A percentile compares a stretch with the other conserved stretches of the same genome.
phyloP scores from a whole-genome alignment of 306 rosid genomes.

The Carpinus viminea region DNA sequence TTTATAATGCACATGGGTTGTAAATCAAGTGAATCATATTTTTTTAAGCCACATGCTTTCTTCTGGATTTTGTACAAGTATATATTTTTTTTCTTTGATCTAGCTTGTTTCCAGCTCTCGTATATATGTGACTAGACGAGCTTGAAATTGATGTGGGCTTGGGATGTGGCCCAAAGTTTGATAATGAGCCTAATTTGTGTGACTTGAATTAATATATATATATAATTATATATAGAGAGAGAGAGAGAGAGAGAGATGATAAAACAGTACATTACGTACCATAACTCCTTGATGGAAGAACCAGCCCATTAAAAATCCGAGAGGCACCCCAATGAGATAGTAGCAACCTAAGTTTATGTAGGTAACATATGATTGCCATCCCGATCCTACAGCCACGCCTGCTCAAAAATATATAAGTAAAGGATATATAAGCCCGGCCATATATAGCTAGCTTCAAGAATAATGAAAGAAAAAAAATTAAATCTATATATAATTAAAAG shows the following conservation, averaged over 20 bases:
- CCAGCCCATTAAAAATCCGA: conserved; percentile 75
- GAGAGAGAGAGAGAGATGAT: too few species aligned
- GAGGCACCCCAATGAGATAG: conserved; percentile 72
- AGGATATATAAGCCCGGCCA: too few species aligned
- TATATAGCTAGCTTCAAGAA: not conserved
- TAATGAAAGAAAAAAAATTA: not conserved
- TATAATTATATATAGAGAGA: too few species aligned
- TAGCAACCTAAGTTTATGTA: conserved; percentile 84
- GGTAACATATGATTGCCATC: conserved; percentile 88
- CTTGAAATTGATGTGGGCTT: not conserved
- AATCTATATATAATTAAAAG: too few species aligned
- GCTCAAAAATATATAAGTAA: not conserved
- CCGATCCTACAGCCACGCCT: conserved; percentile 94
- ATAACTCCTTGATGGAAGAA: conserved; percentile 60
- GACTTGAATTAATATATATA: not conserved
- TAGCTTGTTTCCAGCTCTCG: not conserved
- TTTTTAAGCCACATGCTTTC: too few species aligned
- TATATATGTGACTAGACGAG: not conserved
- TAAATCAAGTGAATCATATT: too few species aligned
- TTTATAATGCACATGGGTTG: too few species aligned
- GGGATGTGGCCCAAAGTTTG: too few species aligned
- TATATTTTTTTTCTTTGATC: not conserved
- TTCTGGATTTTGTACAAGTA: too few species aligned
- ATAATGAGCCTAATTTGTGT: too few species aligned
- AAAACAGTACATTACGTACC: conserved; percentile 40